Evolutionary conservation across 1,139 yeast genomes (phyloP).

Genomic region (Pichia sp.): DNA sequence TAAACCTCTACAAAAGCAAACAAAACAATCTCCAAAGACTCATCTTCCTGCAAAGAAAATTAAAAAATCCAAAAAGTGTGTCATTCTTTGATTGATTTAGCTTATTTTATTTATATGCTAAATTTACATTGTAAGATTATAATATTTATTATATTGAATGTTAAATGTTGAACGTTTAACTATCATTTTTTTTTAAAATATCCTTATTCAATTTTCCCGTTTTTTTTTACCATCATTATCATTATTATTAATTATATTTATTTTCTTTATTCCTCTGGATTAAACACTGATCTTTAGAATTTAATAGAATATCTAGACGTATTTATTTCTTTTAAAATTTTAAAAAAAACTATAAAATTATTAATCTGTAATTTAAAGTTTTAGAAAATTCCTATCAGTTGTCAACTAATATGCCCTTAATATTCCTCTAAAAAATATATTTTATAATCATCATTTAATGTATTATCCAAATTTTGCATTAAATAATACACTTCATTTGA

Average conservation of each 20-base stretch:
- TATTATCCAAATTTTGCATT: no score
- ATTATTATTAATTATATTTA: background rate
- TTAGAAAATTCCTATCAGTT: no score
- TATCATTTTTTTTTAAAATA: no score
- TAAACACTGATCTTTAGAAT: background rate
- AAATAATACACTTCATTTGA: no score
- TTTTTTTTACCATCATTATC: no score
- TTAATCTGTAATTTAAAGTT: no score
- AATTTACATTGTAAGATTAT: background rate
- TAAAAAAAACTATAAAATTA: no score
- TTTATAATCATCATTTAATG: no score
- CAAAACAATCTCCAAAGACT: conserved; percentile 11
- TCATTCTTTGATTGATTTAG: conserved; percentile 35
- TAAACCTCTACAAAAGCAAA: conserved; percentile 4
- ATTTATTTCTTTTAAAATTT: background rate
- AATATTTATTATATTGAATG: background rate
- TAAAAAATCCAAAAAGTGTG: conserved; percentile 43
- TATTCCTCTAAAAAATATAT: no score
- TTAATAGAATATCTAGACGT: background rate
- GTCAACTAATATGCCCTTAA: no score
- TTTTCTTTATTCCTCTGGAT: background rate
- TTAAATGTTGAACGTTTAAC: no score
- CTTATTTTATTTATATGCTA: background rate
- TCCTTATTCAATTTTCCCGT: no score
- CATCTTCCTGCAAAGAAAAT: conserved; percentile 27